phyloP scores from a whole-genome alignment of 1,284 basidiomycete species.

The Mycosarcoma maydis region DNA sequence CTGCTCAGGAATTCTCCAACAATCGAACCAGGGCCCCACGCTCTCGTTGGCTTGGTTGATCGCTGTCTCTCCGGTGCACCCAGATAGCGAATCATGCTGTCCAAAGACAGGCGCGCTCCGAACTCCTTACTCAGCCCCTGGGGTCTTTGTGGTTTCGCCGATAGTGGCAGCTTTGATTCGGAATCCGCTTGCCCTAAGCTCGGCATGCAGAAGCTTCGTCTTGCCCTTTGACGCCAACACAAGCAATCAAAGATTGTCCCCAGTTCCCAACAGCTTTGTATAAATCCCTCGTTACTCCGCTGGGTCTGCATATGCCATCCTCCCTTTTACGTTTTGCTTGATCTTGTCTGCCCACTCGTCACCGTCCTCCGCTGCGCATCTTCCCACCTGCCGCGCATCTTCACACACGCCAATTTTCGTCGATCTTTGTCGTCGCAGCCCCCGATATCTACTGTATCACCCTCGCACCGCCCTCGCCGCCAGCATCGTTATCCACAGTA shows the following conservation, averaged over 20 bases:
- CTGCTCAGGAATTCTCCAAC: too few species aligned
- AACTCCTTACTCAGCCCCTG: not conserved
- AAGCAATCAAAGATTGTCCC: not conserved
- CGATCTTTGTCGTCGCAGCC: too few species aligned
- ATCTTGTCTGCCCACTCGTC: not conserved
- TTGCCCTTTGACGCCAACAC: not conserved
- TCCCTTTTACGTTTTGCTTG: not conserved
- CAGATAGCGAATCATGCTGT: too few species aligned
- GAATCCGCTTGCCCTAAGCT: not conserved
- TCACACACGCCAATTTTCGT: too few species aligned
- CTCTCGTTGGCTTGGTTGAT: too few species aligned
- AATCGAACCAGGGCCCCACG: too few species aligned
- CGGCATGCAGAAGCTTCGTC: not conserved
- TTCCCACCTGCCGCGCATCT: too few species aligned
- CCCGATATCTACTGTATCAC: too few species aligned
- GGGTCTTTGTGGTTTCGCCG: not conserved
- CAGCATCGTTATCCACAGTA: too few species aligned
- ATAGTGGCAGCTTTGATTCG: not conserved
- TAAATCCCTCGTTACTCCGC: conserved; percentile 22
- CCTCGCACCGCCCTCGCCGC: too few species aligned
- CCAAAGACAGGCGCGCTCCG: too few species aligned
- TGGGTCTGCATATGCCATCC: not conserved
- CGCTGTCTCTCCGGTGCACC: too few species aligned
- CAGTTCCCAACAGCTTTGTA: conserved; percentile 15
- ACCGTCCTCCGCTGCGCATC: not conserved